Conservation (phyloP, 176 grass and related monocot genomes). For the Oryza australiensis region DNA sequence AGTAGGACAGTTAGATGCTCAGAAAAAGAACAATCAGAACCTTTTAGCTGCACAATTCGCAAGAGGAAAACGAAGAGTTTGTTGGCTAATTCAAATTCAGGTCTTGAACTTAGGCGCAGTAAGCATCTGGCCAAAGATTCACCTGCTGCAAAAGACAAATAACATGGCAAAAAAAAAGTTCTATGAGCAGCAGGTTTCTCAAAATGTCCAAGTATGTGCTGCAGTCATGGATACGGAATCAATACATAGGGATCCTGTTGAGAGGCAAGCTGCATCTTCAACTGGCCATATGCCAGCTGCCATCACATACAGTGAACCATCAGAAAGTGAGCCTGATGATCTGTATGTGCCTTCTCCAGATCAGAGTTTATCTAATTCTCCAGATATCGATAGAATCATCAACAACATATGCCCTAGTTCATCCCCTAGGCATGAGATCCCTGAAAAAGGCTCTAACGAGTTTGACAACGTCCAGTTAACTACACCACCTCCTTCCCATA, state of each 20-base stretch:
- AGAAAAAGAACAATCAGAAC: constrained; percentile 13
- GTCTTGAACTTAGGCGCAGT: constrained; percentile 49
- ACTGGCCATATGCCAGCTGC: constrained; percentile 6
- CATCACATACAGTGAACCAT: neutral
- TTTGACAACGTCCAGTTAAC: constrained; percentile 9
- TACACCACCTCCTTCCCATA: neutral
- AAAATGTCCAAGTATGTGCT: constrained; percentile 18
- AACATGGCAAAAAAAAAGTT: constrained; percentile 24
- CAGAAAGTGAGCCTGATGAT: constrained; percentile 36
- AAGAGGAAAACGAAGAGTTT: constrained; percentile 29
- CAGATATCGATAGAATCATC: constrained; percentile 29
- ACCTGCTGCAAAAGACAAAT: constrained; percentile 16
- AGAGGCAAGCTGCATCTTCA: neutral
- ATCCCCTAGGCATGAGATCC: neutral
- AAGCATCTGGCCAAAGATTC: constrained; percentile 39
- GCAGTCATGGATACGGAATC: constrained; percentile 1
- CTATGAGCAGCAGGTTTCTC: constrained; percentile 18
- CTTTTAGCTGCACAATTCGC: constrained; percentile 9
- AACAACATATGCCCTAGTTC: constrained; percentile 15
- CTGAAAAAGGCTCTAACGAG: constrained; percentile 19
- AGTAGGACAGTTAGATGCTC: neutral
- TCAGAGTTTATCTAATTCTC: constrained; percentile 10
- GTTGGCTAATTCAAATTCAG: constrained; percentile 26
- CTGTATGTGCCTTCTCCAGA: constrained; percentile 14
- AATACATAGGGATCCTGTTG: constrained; percentile 17